A percentile compares a stretch with the other conserved stretches of the same genome.
Conservation (phyloP, 129 eudicot genomes). For the Escallonia herrerae region DNA sequence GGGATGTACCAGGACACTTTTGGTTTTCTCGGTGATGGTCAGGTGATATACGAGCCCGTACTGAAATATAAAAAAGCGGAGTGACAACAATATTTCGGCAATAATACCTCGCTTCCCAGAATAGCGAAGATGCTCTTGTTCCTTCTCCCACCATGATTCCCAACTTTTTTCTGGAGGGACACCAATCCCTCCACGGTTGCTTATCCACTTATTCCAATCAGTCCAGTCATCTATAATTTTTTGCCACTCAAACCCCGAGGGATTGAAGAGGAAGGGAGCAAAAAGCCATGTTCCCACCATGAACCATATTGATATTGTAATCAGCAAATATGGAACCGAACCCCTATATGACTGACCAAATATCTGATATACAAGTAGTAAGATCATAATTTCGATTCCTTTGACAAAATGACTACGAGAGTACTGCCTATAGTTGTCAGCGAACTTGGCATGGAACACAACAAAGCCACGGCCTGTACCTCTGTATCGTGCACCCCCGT, state of each 20-base stretch:
- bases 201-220: constrained; percentile 89
- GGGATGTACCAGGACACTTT: constrained; percentile 53
- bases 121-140: constrained; percentile 69
- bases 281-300: constrained; percentile 94
- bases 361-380: constrained; percentile 78
- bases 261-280: constrained; percentile 92
- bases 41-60: constrained; percentile 87
- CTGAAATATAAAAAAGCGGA: constrained; percentile 79
- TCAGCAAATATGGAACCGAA: constrained; percentile 51
- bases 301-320: constrained; percentile 88
- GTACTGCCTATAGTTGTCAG: constrained; percentile 80
- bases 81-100: constrained; percentile 67
- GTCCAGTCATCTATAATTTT: constrained; percentile 91
- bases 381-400: constrained; percentile 77
- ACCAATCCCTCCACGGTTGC: constrained; percentile 91
- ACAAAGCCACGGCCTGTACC: constrained; percentile 94
- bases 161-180: constrained; percentile 88
- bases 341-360: constrained; percentile 63
- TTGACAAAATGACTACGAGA: constrained; percentile 92
- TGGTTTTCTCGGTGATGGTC: constrained; percentile 41
- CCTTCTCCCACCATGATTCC: constrained; percentile 99
- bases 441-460: constrained; percentile 91
- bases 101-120: constrained; percentile 64
- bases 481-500: constrained; percentile 90
- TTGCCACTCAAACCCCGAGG: constrained; percentile 98